Base-by-base conservation (phyloP, 1,284 basidiomycete genomes). In the Microbotryomycetes sp. region DNA sequence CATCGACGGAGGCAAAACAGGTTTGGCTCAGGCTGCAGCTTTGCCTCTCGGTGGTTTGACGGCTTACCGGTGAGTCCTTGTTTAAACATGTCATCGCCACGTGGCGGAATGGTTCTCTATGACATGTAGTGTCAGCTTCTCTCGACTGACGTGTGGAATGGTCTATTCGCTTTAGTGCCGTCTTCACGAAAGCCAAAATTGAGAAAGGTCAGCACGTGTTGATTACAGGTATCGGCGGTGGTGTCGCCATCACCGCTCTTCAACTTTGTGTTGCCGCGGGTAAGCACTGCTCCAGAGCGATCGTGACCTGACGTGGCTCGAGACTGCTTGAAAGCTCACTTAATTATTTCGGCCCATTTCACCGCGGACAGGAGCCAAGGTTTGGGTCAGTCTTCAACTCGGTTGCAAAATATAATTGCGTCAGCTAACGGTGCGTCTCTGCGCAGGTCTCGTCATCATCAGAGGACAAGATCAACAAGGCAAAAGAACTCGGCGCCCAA, bases 41-140 rank as follows among this genome's bases (percentile, higher is more conserved):
- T 86, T 87, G 81, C 89, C 89, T 0, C 74, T 89, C 2, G 88
- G 80, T 0, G 86, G 83, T 1, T 76, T 92, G 14, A 92, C 89
- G 6, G 88, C 90, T 3, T 92, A 88, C 84, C 84, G 89, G 86
- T 87, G 42, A 49, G 72, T 66, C 25, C 7, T n/a, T 9, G 15
- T 31, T 30, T 29, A 55, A 26, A 54, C 25, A 47, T 49, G 23
- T 45, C n/a, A 60, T n/a, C n/a, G n/a, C n/a, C n/a, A n/a, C 36
- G 47, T 28, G 26, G 36, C 56, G 23, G 46, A 6, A 56, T 50
- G 31, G 14, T 42, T 4, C 15, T n/a, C n/a, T n/a, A n/a, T n/a
- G n/a, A n/a, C n/a, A n/a, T n/a, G n/a, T n/a, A n/a, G n/a, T n/a
- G n/a, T 7, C 29, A 45, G 25, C 19, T 7, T n/a, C 26, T 16